phyloP scores from a whole-genome alignment of 2,329 filamentous ascomycete species.

The Fusarium subglutinans region DNA sequence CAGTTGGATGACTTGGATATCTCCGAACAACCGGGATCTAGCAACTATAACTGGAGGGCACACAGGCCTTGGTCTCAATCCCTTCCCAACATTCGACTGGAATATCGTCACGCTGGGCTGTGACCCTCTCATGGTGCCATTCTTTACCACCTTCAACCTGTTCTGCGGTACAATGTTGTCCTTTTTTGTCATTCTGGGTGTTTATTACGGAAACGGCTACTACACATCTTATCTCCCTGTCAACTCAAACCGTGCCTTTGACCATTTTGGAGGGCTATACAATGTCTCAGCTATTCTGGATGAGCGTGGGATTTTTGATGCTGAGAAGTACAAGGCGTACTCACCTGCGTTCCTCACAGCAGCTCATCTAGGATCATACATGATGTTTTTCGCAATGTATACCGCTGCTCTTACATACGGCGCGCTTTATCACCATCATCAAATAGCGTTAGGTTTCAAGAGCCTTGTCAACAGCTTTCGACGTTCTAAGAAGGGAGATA shows the following conservation, averaged over 20 bases:
- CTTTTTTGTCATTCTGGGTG: conserved; percentile 43
- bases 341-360: conserved; percentile 55
- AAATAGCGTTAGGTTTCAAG: conserved; percentile 50
- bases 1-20: conserved; percentile 65
- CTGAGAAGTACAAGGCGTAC: conserved; percentile 51
- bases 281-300: conserved; percentile 50
- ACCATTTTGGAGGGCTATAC: conserved; percentile 52
- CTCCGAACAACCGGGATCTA: conserved; percentile 52
- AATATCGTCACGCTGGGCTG: conserved; percentile 46
- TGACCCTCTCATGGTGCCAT: conserved; percentile 52
- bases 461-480: conserved; percentile 44
- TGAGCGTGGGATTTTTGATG: conserved; percentile 48
- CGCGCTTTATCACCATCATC: conserved; percentile 51
- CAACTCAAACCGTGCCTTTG: conserved; percentile 52
- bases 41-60: conserved; percentile 49
- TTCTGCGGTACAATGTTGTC: conserved; percentile 45
- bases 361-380: conserved; percentile 48
- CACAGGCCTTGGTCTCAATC: conserved; percentile 53
- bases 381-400: conserved; percentile 55
- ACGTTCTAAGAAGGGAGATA: conserved; percentile 37
- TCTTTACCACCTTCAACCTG: conserved; percentile 50
- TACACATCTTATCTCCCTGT: conserved; percentile 52
- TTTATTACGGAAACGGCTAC: conserved; percentile 49
- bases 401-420: conserved; percentile 52
- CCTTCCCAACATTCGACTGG: conserved; percentile 56